Conservation (phyloP, 1,139 yeast genomes). For the Lodderomyces orthopsilosis region DNA sequence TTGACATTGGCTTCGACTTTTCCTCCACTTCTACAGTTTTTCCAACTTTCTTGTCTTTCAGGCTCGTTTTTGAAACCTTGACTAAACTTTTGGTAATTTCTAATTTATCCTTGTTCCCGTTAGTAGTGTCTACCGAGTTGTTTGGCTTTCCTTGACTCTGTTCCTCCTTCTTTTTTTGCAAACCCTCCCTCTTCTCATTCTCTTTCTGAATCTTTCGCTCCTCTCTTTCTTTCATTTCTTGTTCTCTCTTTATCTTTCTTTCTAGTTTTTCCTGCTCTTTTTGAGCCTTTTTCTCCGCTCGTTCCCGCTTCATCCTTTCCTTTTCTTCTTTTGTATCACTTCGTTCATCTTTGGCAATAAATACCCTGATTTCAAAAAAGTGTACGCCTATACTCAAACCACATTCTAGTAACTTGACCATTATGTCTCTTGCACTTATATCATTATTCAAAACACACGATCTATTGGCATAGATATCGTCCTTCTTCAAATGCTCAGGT, state of each 20-base stretch:
- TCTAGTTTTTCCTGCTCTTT: conserved; percentile 10
- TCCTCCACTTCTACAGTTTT: not conserved
- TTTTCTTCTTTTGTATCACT: conserved; percentile 35
- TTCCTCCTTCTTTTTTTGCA: conserved; percentile 1
- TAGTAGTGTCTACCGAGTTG: conserved; percentile 4
- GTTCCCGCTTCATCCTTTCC: conserved; percentile 30
- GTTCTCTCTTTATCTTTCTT: conserved; percentile 5
- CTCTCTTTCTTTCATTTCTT: conserved; percentile 8
- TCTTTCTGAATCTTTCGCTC: conserved; percentile 12
- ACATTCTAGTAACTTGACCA: conserved; percentile 86
- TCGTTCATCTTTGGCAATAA: conserved; percentile 75
- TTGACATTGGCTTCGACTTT: not conserved
- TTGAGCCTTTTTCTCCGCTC: conserved; percentile 16
- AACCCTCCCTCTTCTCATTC: conserved; percentile 5
- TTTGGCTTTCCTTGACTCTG: conserved; percentile 2
- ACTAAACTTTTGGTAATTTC: conserved; percentile 4
- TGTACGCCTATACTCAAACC: conserved; percentile 79
- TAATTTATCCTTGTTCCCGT: not conserved
- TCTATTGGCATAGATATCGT: conserved; percentile 23
- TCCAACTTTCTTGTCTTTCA: not conserved
- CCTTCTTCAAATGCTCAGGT: conserved; percentile 26
- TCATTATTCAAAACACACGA: conserved; percentile 45
- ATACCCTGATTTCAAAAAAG: conserved; percentile 68
- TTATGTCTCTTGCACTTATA: conserved; percentile 71
- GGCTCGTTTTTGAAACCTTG: not conserved